phyloP scores from a whole-genome alignment of 1,139 yeast species.

The Candida pseudoviswanathii region DNA sequence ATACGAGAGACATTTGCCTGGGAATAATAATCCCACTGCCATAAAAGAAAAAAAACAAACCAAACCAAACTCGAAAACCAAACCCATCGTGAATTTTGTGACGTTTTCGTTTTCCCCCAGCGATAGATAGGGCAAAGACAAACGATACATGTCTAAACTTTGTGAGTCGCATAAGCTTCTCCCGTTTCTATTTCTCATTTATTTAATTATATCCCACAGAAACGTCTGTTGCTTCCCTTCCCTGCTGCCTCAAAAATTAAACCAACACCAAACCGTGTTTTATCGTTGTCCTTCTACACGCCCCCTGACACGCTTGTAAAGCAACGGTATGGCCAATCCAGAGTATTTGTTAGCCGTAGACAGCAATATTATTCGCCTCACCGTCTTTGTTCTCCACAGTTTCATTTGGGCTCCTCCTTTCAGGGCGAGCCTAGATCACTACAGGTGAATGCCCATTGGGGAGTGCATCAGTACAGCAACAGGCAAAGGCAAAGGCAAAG shows the following conservation, averaged over 20 bases:
- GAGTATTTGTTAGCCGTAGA: neutral
- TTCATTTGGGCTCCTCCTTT: neutral
- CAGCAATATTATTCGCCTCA: neutral
- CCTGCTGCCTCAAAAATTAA: no score
- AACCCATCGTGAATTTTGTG: conserved; percentile 1
- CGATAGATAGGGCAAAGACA: neutral
- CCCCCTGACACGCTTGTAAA: neutral
- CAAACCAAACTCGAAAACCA: neutral
- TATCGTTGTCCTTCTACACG: neutral
- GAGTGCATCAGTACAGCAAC: neutral
- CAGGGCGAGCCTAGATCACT: neutral
- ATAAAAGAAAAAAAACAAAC: neutral
- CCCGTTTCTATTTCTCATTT: no score
- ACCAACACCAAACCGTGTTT: neutral
- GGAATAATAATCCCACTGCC: no score
- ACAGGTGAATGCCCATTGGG: neutral
- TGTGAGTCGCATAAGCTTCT: neutral
- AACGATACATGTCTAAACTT: neutral
- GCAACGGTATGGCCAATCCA: neutral
- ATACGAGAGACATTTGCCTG: conserved; percentile 1
- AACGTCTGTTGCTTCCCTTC: neutral
- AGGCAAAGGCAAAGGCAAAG: no score
- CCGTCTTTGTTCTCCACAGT: neutral
- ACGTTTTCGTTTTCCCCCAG: neutral
- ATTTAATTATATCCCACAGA: neutral